Percentiles rank a stretch among this genome's conserved stretches.
Evolutionary conservation across 2,329 filamentous ascomycete genomes (phyloP).

Genomic region (Monilinia laxa): DNA sequence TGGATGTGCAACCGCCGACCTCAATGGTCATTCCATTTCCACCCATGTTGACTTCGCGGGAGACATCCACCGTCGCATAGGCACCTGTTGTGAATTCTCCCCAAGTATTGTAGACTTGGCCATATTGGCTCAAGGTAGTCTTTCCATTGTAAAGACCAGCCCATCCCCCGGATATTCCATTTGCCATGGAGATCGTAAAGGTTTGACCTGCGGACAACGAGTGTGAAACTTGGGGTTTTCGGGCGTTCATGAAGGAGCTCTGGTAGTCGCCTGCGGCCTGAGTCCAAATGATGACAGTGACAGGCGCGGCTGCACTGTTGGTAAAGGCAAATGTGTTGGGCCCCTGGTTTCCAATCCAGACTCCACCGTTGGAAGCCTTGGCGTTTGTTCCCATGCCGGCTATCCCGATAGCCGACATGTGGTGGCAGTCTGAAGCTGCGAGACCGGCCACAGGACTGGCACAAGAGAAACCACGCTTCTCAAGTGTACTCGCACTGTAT

Average conservation of each 20-base stretch:
- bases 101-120: constrained; percentile 27
- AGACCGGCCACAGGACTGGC: constrained; percentile 19
- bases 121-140: constrained; percentile 19
- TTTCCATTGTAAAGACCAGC: constrained; percentile 24
- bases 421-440: constrained; percentile 19
- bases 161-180: constrained; percentile 23
- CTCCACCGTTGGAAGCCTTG: constrained; percentile 11
- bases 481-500: constrained; percentile 10
- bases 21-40: constrained; percentile 24
- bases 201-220: constrained; percentile 16
- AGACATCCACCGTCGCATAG: constrained; percentile 24
- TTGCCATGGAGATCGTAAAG: constrained; percentile 24
- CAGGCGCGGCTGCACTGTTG: constrained; percentile 8
- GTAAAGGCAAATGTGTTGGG: constrained; percentile 23
- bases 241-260: constrained; percentile 19
- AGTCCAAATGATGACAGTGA: constrained; percentile 21
- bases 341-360: constrained; percentile 25
- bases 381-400: constrained; percentile 23
- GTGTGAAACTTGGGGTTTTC: constrained; percentile 18
- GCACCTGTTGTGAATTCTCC: constrained; percentile 26
- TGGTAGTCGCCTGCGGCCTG: constrained; percentile 10
- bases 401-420: constrained; percentile 24
- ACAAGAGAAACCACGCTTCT: constrained; percentile 24
- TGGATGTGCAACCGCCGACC: constrained; percentile 16
- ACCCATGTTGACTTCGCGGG: constrained; percentile 24